A percentile compares a stretch with the other conserved stretches of the same genome.
phyloP scores from a whole-genome alignment of 2,329 filamentous ascomycete genomes.

The Chaetomium sp. region DNA sequence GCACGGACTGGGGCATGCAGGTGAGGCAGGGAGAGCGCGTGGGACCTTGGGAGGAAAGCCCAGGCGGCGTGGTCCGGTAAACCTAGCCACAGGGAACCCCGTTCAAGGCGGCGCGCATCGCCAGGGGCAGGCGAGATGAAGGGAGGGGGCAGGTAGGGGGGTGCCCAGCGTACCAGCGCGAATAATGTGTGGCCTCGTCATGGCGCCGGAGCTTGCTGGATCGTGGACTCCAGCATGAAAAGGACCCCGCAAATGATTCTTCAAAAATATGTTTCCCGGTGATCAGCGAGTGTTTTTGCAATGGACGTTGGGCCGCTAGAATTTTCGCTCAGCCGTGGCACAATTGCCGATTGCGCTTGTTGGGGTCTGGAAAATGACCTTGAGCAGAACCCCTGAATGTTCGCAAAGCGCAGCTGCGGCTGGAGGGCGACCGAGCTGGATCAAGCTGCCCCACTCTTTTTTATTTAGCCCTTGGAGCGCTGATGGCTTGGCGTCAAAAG shows the following conservation, averaged over 20 bases:
- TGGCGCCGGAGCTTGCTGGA: constrained; percentile 34
- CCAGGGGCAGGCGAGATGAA: constrained; percentile 18
- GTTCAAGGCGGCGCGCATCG: constrained; percentile 18
- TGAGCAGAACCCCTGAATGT: constrained; percentile 12
- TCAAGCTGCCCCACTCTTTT: too few relatives aligned
- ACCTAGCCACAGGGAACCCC: constrained; percentile 19
- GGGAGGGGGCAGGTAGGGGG: constrained; percentile 14
- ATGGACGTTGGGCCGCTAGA: constrained; percentile 1
- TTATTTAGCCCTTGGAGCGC: not conserved
- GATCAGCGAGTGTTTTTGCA: not conserved
- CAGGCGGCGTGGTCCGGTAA: constrained; percentile 6
- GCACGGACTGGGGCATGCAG: constrained; percentile 9
- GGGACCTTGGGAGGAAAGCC: not conserved
- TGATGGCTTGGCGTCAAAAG: constrained; percentile 3
- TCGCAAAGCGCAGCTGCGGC: constrained; percentile 11
- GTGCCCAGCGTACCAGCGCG: constrained; percentile 44
- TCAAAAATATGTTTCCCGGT: constrained; percentile 2
- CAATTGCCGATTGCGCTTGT: constrained; percentile 5
- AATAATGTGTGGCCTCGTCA: constrained; percentile 55
- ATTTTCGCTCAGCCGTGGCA: not conserved
- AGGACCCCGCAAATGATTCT: constrained; percentile 10
- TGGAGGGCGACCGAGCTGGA: constrained; percentile 2
- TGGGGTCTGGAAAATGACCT: constrained; percentile 2
- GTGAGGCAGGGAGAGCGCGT: constrained; percentile 15
- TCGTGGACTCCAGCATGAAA: constrained; percentile 24